phyloP scores from a whole-genome alignment of 2,329 filamentous ascomycete species.

The Calycina herbarum region DNA sequence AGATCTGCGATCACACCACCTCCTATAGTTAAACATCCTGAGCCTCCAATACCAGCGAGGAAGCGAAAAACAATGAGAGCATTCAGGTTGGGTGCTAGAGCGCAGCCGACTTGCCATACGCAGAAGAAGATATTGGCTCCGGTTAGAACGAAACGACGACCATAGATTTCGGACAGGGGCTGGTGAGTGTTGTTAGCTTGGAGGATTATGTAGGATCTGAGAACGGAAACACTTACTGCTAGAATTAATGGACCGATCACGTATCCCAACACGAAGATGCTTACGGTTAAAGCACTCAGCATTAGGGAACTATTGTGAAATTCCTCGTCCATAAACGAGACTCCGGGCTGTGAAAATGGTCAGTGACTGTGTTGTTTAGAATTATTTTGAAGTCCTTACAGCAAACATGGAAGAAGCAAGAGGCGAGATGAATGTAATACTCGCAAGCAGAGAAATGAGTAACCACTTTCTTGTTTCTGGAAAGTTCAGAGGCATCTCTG shows the following conservation, averaged over 20 bases:
- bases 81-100: slow-evolving; percentile 52
- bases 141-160: slow-evolving; percentile 57
- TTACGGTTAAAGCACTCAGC: slow-evolving; percentile 29
- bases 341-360: slow-evolving; percentile 36
- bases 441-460: slow-evolving; percentile 34
- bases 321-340: slow-evolving; percentile 32
- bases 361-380: not conserved
- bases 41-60: slow-evolving; percentile 47
- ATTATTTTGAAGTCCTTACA: not conserved
- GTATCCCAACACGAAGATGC: slow-evolving; percentile 61
- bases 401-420: slow-evolving; percentile 47
- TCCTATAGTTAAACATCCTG: slow-evolving; percentile 45
- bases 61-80: slow-evolving; percentile 49
- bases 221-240: slow-evolving; percentile 35
- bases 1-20: slow-evolving; percentile 47
- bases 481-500: slow-evolving; percentile 58
- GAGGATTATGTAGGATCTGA: not conserved
- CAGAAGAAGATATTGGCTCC: slow-evolving; percentile 60
- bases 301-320: slow-evolving; percentile 30
- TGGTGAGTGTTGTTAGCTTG: not conserved
- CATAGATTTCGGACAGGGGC: slow-evolving; percentile 64
- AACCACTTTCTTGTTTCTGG: slow-evolving; percentile 33
- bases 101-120: slow-evolving; percentile 64
- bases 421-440: slow-evolving; percentile 39
- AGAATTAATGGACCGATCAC: slow-evolving; percentile 57